Percentiles rank a stretch among this genome's conserved stretches.
These are phyloP conservation scores for Lentinula guzmanii DNA, from an alignment of 768 basidiomycete genomes.

Conservation along the genomic window DNA sequence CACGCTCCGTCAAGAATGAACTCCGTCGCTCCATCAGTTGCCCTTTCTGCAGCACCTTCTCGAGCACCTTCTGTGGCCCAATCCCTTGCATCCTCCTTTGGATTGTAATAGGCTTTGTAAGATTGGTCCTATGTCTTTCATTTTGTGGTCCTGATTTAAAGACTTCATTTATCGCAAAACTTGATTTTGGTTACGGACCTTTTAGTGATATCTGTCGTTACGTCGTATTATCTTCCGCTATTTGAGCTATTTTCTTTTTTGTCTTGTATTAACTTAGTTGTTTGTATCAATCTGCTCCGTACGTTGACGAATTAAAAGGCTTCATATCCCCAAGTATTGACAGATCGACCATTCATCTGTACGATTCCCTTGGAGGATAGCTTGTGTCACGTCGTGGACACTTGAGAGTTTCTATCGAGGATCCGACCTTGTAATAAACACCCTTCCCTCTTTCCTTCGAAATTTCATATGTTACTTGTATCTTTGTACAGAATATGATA, in stretches of 20 bases:
- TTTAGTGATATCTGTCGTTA: not conserved
- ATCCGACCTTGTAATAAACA: too few relatives aligned
- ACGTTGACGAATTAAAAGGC: not conserved
- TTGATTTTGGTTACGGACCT: not conserved
- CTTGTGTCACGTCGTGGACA: too few relatives aligned
- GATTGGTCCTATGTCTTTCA: not conserved
- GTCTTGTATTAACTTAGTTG: constrained; percentile 5
- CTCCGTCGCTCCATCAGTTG: constrained; percentile 18
- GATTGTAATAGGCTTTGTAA: constrained; percentile 16
- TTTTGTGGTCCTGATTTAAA: not conserved
- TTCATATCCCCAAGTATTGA: too few relatives aligned
- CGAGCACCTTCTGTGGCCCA: constrained; percentile 24
- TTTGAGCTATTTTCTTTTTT: not conserved
- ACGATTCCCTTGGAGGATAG: too few relatives aligned
- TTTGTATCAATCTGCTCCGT: constrained; percentile 6
- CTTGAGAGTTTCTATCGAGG: too few relatives aligned
- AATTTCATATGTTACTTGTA: too few relatives aligned
- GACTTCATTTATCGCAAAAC: not conserved
- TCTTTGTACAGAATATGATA: not conserved
- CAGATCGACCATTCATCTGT: too few relatives aligned
- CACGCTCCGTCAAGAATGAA: constrained; percentile 20
- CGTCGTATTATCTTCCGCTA: not conserved
- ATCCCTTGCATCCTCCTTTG: constrained; percentile 41
- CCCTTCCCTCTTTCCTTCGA: too few relatives aligned
- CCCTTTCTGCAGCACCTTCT: constrained; percentile 16